A percentile compares a stretch with the other conserved stretches of the same genome.
Evolutionary conservation across 176 grass and related monocot species (phyloP).

Genomic region (Oryza punctata): DNA sequence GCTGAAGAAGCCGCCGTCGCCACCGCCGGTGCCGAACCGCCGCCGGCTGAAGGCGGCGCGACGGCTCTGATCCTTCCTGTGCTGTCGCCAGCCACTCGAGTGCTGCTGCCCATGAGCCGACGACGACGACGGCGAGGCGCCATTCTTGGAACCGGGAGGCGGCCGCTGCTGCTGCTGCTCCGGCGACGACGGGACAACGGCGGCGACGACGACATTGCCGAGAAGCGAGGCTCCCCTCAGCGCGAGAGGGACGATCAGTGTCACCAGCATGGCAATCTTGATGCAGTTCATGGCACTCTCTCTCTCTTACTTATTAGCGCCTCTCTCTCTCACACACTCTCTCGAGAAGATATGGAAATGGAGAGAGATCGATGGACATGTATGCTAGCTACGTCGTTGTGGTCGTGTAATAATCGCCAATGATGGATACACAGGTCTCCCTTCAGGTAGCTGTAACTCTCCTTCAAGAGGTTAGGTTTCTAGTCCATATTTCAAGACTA

Average conservation of each 20-base stretch:
- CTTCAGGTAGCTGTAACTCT: too few relatives aligned
- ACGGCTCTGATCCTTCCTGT: neutral
- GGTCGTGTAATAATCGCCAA: conserved; percentile 39
- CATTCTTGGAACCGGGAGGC: neutral
- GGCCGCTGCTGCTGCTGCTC: neutral
- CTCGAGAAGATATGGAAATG: conserved; percentile 13
- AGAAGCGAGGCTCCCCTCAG: conserved; percentile 43
- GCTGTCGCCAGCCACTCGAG: neutral
- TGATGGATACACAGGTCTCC: conserved; percentile 24
- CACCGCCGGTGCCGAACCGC: conserved; percentile 23
- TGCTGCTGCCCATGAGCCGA: neutral
- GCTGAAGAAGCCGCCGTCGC: conserved; percentile 14
- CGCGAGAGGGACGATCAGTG: conserved; percentile 42
- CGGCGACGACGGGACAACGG: neutral
- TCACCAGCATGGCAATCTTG: conserved; percentile 48
- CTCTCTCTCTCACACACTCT: neutral
- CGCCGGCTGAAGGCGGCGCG: conserved; percentile 29
- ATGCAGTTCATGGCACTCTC: conserved; percentile 41
- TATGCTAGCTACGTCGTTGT: conserved; percentile 9
- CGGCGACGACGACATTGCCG: neutral
- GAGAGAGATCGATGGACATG: too few relatives aligned
- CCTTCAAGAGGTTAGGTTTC: too few relatives aligned
- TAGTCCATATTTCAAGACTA: too few relatives aligned
- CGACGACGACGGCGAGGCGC: neutral
- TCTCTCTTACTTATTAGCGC: too few relatives aligned